Base-by-base conservation (phyloP, 2,329 filamentous ascomycete genomes). In the Sporothrix pseudoabietina region DNA sequence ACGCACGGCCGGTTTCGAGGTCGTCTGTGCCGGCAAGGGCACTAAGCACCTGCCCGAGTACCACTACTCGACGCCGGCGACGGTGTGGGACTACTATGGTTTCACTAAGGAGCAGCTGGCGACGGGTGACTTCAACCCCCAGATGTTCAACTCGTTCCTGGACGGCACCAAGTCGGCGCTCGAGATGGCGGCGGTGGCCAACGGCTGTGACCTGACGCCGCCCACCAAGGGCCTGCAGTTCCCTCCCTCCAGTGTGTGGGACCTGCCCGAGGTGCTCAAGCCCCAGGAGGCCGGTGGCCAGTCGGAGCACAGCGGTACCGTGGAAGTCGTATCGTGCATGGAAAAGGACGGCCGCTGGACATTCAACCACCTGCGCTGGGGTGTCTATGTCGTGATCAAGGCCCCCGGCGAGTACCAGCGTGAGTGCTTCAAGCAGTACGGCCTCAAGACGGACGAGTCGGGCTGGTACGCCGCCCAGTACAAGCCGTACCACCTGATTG, bases 111-210 rank as follows among this genome's bases (percentile, higher is more conserved):
- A 84, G 76, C 83, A 85, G 77, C 77, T 84, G 5, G 80, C 79
- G 0, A 80, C 78, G 0, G 82, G 78, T 3, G 82, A 84, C 74
- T 83, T 85, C 77, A 85, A 85, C 75, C 81, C 82, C 5, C 83
- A 84, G 65, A 85, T 85, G 82, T 85, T 85, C 80, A 85, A 85
- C 75, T 83, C 81, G 0, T 85, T 84, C 78, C 78, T 85, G 2
- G 83, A 85, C 72, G 84, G 84, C n/a, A 85, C 84, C 7, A 85
- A 85, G 76, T 82, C 80, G 1, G 82, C 83, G 0, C 77, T 85
- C 5, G 83, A 85, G 76, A 85, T 85, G 84, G 82, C 83, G 4
- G 84, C 84, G 14, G 83, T 85, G 0, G 81, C 84, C 5, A 85
- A 85, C 72, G 82, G 82, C 16, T 84, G 83, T 75, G 80, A 82